A percentile compares a stretch with the other conserved stretches of the same genome.
Conservation (phyloP, 2,329 filamentous ascomycete species). For the Malbranchea cinnamomea region DNA sequence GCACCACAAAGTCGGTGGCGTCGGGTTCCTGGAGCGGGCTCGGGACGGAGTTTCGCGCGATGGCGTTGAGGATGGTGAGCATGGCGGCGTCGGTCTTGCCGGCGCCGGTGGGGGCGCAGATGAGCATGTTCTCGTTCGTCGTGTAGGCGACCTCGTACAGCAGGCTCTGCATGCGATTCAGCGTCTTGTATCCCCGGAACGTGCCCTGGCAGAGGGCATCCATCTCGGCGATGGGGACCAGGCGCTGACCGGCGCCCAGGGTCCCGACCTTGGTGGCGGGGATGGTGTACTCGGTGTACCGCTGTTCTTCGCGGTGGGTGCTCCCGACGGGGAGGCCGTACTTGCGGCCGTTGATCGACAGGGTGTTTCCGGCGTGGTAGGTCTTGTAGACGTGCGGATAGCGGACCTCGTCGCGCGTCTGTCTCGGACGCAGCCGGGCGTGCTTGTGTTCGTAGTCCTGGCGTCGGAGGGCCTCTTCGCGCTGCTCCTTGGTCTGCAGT, state of each 20-base stretch:
- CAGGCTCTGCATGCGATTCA: constrained; percentile 97
- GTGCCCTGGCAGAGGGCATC: constrained; percentile 83
- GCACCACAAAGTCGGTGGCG: constrained; percentile 66
- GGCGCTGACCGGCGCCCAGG: constrained; percentile 54
- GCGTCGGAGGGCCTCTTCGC: constrained; percentile 60
- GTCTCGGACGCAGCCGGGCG: constrained; percentile 52
- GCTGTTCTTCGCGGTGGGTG: constrained; percentile 52
- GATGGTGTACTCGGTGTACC: constrained; percentile 80
- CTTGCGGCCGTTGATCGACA: constrained; percentile 65
- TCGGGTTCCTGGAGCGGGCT: constrained; percentile 61
- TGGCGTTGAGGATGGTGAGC: constrained; percentile 83
- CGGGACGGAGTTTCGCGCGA: constrained; percentile 71
- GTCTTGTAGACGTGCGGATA: constrained; percentile 91
- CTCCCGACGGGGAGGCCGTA: constrained; percentile 70
- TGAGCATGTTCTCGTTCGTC: constrained; percentile 96
- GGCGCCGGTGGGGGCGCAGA: constrained; percentile 92
- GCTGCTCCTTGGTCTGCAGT: constrained; percentile 59
- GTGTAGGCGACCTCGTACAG: constrained; percentile 92
- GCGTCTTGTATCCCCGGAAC: constrained; percentile 80
- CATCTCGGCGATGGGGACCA: constrained; percentile 66
- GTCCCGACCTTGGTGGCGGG: constrained; percentile 69
- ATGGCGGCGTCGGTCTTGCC: constrained; percentile 98
- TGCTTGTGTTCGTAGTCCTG: constrained; percentile 76
- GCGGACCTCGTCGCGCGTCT: constrained; percentile 52
- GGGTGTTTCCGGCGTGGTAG: constrained; percentile 69